Percentiles rank a stretch among this genome's conserved stretches.
phyloP scores from a whole-genome alignment of 2,329 filamentous ascomycete species.

The Cryoendolithus antarcticus region DNA sequence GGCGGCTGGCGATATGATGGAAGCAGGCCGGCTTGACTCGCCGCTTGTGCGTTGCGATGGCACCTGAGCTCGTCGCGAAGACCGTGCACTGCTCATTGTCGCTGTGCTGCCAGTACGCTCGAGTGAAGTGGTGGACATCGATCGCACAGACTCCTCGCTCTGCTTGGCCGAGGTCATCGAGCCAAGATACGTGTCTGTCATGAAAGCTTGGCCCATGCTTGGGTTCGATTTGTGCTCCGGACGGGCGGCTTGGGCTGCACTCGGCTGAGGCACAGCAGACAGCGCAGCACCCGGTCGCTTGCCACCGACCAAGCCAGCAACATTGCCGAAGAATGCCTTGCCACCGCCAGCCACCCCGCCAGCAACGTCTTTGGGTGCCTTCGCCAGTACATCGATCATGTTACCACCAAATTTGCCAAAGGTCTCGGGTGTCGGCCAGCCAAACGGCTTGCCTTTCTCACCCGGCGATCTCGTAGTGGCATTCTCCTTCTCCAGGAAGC shows the following conservation, averaged over 20 bases:
- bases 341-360: slow-evolving; percentile 47
- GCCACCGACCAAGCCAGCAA: slow-evolving; percentile 61
- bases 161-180: slow-evolving; percentile 1
- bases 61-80: too few species aligned
- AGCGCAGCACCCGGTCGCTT: slow-evolving; percentile 8
- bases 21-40: too few species aligned
- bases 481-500: slow-evolving; percentile 86
- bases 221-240: too few species aligned
- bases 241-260: too few species aligned
- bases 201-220: too few species aligned
- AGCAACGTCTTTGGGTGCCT: slow-evolving; percentile 78
- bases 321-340: slow-evolving; percentile 75
- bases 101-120: slow-evolving; percentile 13
- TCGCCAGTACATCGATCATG: slow-evolving; percentile 74
- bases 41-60: too few species aligned
- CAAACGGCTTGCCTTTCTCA: slow-evolving; percentile 36
- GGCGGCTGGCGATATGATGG: too few species aligned
- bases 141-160: slow-evolving; percentile 18
- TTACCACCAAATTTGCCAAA: slow-evolving; percentile 84
- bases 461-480: slow-evolving; percentile 47
- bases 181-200: too few species aligned
- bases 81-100: slow-evolving; percentile 6
- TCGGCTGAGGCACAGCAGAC: too few species aligned
- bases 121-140: slow-evolving; percentile 6
- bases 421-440: slow-evolving; percentile 44